Evolutionary conservation across 345 rosid genomes (phyloP), one percentile per base, ranked within the genome.

Genomic region (Euclidium syriacum): DNA sequence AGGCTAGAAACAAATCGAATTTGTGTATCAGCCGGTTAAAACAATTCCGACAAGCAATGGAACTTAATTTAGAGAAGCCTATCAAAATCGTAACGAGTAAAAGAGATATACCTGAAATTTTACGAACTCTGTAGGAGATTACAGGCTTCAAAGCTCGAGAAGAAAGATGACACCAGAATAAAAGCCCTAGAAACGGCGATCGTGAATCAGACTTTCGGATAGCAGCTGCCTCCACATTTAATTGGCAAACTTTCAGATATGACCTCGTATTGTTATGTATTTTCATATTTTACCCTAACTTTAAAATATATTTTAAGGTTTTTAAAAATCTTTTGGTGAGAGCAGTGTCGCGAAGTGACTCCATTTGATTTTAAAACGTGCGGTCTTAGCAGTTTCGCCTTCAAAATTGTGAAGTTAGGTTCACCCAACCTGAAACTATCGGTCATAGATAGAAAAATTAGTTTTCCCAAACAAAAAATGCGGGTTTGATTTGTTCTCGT

Each of bases 181-280:
- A 33, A 12, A 46, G 68, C 63, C 72, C 65, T 67, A 67, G 59
- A 20, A 36, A 35, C 57, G 68, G 42, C 62, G 63, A 62, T 70
- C 74, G 19, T 41, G 62, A 15, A 52, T 50, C 19, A 24, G 43
- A 3, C 10, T n/a, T 3, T 40, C 4, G 19, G 42, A 25, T 39
- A 20, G 7, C 2, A 25, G 48, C 46, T 4, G 18, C 64, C 47
- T 60, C 36, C 2, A 36, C 34, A 44, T 52, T 44, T 44, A 44
- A 52, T 70, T 70, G 49, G 29, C 29, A 27, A 27, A n/a, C 14
- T 70, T 70, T 70, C 56, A 44, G 0, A 52, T 25, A 26, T 7
- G 16, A 36, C 73, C 62, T 53, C 15, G 2, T 10, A 35, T 11
- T 60, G 7, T 26, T 22, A 14, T 9, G 2, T 34, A 52, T 49